These are phyloP conservation scores for Penicillium mononematosum DNA, from an alignment of 495 filamentous ascomycete genomes.

Conservation along the genomic window DNA sequence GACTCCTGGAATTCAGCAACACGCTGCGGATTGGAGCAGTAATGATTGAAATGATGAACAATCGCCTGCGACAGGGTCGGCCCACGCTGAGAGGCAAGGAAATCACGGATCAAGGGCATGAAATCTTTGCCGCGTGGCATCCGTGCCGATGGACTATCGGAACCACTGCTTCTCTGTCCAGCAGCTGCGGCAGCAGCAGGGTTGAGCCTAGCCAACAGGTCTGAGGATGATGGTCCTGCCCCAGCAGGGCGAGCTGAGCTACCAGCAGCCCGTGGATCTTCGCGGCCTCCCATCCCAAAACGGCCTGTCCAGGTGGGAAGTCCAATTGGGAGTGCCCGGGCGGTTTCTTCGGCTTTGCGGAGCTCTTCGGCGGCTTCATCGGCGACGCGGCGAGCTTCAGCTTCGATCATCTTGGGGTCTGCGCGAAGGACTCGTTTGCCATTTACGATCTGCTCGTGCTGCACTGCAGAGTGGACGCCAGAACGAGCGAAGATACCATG, in stretches of 20 bases:
- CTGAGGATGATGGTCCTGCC: constrained; percentile 53
- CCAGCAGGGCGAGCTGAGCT: constrained; percentile 38
- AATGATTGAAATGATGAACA: constrained; percentile 76
- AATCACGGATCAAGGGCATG: constrained; percentile 70
- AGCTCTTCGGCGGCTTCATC: constrained; percentile 72
- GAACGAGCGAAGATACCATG: constrained; percentile 82
- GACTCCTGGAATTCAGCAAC: constrained; percentile 64
- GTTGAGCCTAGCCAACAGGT: constrained; percentile 59
- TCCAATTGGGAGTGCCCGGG: constrained; percentile 70
- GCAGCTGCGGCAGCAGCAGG: constrained; percentile 30
- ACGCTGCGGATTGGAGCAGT: constrained; percentile 52
- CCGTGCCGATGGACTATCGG: constrained; percentile 22
- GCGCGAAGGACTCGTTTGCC: constrained; percentile 61
- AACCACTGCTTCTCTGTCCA: constrained; percentile 28
- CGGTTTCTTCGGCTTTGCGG: constrained; percentile 67
- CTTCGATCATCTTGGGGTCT: constrained; percentile 70
- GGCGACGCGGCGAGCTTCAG: constrained; percentile 79
- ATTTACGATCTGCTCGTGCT: constrained; percentile 85
- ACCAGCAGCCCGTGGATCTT: constrained; percentile 32
- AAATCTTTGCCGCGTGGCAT: constrained; percentile 54
- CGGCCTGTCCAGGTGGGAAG: constrained; percentile 93
- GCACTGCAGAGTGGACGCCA: constrained; percentile 78
- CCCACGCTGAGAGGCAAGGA: constrained; percentile 68
- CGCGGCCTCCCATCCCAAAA: constrained; percentile 68
- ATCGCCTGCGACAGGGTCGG: constrained; percentile 70